A percentile compares a stretch with the other conserved stretches of the same genome.
Evolutionary conservation across 2,329 filamentous ascomycete genomes (phyloP).

Genomic region (Colletotrichum destructivum): DNA sequence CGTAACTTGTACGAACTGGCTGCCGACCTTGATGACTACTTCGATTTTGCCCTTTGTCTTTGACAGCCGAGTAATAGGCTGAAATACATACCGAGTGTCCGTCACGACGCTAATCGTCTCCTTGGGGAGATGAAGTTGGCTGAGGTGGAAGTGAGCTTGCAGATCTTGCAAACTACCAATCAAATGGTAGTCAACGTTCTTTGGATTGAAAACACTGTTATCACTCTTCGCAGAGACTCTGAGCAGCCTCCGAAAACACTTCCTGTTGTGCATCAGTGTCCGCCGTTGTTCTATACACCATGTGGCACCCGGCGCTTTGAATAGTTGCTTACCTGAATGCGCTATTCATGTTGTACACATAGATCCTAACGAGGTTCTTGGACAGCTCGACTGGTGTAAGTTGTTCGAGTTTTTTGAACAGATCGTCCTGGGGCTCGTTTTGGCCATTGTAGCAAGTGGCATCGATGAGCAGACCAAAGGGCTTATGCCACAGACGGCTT

Average conservation of each 20-base stretch:
- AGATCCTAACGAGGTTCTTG: conserved; percentile 72
- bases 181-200: conserved; percentile 76
- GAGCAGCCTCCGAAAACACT: conserved; percentile 76
- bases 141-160: conserved; percentile 77
- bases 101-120: conserved; percentile 79
- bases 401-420: conserved; percentile 75
- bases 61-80: conserved; percentile 75
- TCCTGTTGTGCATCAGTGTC: conserved; percentile 54
- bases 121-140: conserved; percentile 76
- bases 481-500: conserved; percentile 78
- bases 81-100: conserved; percentile 76
- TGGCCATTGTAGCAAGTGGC: conserved; percentile 80
- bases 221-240: conserved; percentile 75
- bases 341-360: conserved; percentile 83
- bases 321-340: conserved; percentile 68
- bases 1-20: conserved; percentile 79
- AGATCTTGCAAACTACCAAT: conserved; percentile 77
- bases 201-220: conserved; percentile 74
- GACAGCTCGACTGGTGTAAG: conserved; percentile 75
- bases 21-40: conserved; percentile 78
- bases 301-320: conserved; percentile 32
- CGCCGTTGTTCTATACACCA: not conserved
- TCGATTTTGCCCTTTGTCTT: conserved; percentile 81
- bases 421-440: conserved; percentile 75
- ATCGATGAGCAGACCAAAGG: conserved; percentile 78